These are phyloP conservation scores for Karstenula rhodostoma DNA, from an alignment of 2,329 filamentous ascomycete genomes.

Conservation along the genomic window DNA sequence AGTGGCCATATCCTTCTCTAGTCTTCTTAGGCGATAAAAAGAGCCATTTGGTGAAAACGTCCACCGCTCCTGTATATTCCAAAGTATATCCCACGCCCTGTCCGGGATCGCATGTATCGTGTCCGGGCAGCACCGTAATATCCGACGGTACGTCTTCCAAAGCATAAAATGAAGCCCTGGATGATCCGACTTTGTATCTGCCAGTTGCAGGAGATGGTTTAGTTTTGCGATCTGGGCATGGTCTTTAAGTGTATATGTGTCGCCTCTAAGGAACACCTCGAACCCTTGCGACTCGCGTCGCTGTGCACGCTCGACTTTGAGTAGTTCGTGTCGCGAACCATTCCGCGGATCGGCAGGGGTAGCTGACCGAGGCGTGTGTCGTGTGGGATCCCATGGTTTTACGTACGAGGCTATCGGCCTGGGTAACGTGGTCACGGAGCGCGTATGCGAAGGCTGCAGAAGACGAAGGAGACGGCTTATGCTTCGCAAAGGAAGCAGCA, in stretches of 20 bases:
- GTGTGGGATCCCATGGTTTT: conserved; percentile 39
- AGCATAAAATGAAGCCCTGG: conserved; percentile 22
- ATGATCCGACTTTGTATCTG: conserved; percentile 10
- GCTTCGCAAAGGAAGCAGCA: conserved; percentile 20
- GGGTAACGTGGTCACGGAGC: conserved; percentile 37
- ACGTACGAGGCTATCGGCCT: conserved; percentile 30
- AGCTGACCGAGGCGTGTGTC: conserved; percentile 13
- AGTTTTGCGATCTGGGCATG: background rate
- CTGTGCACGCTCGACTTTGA: conserved; percentile 20
- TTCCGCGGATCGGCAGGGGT: background rate
- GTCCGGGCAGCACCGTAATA: conserved; percentile 27
- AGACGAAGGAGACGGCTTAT: conserved; percentile 31
- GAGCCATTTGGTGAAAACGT: background rate
- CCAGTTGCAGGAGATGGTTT: conserved; percentile 5
- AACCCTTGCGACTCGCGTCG: conserved; percentile 18
- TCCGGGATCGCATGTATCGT: conserved; percentile 31
- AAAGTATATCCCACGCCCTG: conserved; percentile 46
- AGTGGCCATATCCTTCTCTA: conserved; percentile 40
- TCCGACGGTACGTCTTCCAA: conserved; percentile 43
- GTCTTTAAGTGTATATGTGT: conserved; percentile 3
- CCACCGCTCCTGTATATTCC: conserved; percentile 33
- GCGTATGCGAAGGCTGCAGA: conserved; percentile 21
- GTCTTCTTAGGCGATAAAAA: conserved; percentile 21
- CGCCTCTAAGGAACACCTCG: background rate
- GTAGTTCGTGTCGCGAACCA: conserved; percentile 8